A percentile compares a stretch with the other conserved stretches of the same genome.
Conservation (phyloP, 176 grass and related monocot genomes). For the Elaeis guineensis region DNA sequence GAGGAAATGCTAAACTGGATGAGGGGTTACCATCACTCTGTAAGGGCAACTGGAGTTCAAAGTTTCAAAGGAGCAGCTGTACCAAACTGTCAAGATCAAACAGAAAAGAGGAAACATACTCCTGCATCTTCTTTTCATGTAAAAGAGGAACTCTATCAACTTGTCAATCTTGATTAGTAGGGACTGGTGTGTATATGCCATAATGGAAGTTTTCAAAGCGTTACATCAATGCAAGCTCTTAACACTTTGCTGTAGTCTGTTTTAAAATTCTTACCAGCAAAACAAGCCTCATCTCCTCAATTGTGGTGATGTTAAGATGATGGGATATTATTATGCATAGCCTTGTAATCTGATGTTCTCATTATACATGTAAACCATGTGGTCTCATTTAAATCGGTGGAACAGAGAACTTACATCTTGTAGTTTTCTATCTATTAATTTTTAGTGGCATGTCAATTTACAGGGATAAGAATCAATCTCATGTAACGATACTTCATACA, state of each 20-base stretch:
- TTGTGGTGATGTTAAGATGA: no score
- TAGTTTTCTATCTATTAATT: slow-evolving; percentile 1
- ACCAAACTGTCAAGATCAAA: no score
- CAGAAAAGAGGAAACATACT: slow-evolving; percentile 32
- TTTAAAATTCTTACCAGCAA: no score
- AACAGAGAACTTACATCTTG: not conserved
- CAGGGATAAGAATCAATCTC: not conserved
- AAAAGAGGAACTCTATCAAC: slow-evolving; percentile 22
- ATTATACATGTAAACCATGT: not conserved
- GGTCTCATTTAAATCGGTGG: not conserved
- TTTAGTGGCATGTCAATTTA: not conserved
- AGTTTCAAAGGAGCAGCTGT: no score
- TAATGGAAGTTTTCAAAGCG: slow-evolving; percentile 7
- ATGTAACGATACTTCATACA: not conserved
- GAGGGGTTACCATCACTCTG: no score
- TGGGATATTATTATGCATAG: no score
- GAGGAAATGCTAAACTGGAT: no score
- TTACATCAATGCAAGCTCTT: not conserved
- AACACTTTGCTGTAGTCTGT: not conserved
- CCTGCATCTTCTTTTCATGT: slow-evolving; percentile 30
- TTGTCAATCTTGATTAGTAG: slow-evolving; percentile 23
- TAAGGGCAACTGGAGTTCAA: no score
- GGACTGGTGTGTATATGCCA: slow-evolving; percentile 40
- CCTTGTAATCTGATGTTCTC: not conserved
- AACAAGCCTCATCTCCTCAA: no score